Percentiles rank a stretch among this genome's conserved stretches.
phyloP scores from a whole-genome alignment of 805 yeast genomes.

The Teunomyces gatunensis region DNA sequence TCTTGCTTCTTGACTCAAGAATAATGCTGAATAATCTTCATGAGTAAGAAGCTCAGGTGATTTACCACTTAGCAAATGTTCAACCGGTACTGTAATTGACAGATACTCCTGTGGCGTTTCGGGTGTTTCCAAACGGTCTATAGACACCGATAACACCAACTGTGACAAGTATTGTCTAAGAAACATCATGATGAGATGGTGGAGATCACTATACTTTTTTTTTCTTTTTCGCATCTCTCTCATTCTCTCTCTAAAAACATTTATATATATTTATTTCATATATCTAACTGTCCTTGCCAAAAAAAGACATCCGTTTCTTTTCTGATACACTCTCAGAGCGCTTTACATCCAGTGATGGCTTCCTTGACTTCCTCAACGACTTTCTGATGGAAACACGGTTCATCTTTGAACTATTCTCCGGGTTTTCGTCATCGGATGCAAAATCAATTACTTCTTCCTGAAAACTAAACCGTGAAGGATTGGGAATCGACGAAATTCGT shows the following conservation, averaged over 20 bases:
- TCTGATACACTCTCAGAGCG: conserved; percentile 19
- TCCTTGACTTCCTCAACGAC: conserved; percentile 30
- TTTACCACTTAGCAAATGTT: conserved; percentile 22
- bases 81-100: conserved; percentile 15
- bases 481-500: conserved; percentile 24
- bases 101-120: conserved; percentile 6
- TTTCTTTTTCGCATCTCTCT: conserved; percentile 2
- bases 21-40: conserved; percentile 15
- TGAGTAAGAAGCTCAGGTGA: conserved; percentile 21
- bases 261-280: not conserved
- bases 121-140: conserved; percentile 12
- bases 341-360: conserved; percentile 16
- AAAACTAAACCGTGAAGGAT: conserved; percentile 29
- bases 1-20: conserved; percentile 15
- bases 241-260: not conserved
- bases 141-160: conserved; percentile 17
- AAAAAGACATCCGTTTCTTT: conserved; percentile 23
- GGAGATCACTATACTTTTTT: not conserved
- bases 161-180: conserved; percentile 16
- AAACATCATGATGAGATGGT: conserved; percentile 1
- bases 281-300: conserved; percentile 12
- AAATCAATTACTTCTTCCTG: conserved; percentile 46
- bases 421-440: conserved; percentile 46
- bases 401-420: conserved; percentile 34
- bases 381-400: conserved; percentile 39